Evolutionary conservation across 192 early-diverging fungal species (phyloP).

Genomic region (Diversispora epigaea): DNA sequence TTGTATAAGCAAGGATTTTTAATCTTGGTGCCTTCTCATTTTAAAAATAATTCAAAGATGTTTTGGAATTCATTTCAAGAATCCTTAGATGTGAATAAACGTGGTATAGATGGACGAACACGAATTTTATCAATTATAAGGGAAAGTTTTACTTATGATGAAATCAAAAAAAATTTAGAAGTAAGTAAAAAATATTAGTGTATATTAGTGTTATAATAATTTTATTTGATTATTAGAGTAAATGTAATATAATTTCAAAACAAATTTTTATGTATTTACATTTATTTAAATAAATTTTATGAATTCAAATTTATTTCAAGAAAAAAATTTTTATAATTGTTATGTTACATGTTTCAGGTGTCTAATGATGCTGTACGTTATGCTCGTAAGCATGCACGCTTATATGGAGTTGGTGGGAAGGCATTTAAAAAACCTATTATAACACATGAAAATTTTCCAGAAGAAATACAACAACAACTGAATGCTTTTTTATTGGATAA

Average conservation of each 20-base stretch:
- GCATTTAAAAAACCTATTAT: not conserved
- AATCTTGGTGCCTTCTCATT: not conserved
- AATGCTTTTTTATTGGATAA: not conserved
- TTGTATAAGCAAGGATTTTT: not conserved
- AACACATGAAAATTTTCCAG: not conserved
- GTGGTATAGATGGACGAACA: not conserved
- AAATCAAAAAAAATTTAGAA: not conserved
- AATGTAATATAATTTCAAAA: no score
- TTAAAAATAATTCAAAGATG: not conserved
- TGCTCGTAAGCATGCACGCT: not conserved
- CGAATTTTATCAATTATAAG: not conserved
- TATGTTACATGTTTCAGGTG: not conserved
- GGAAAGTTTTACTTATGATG: not conserved
- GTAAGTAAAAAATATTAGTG: no score
- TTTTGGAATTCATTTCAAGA: not conserved
- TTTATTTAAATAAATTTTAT: not conserved
- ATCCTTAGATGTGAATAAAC: not conserved
- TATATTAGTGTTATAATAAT: no score
- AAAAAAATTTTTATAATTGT: not conserved
- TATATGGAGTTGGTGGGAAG: not conserved
- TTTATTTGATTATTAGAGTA: no score
- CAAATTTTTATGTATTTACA: no score
- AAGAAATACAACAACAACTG: slow-evolving; percentile 1
- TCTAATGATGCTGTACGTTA: not conserved
- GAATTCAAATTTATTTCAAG: no score